Evolutionary conservation across 2,329 filamentous ascomycete species (phyloP), one percentile per base, ranked within the genome.

Genomic region (Cercospora canescens): DNA sequence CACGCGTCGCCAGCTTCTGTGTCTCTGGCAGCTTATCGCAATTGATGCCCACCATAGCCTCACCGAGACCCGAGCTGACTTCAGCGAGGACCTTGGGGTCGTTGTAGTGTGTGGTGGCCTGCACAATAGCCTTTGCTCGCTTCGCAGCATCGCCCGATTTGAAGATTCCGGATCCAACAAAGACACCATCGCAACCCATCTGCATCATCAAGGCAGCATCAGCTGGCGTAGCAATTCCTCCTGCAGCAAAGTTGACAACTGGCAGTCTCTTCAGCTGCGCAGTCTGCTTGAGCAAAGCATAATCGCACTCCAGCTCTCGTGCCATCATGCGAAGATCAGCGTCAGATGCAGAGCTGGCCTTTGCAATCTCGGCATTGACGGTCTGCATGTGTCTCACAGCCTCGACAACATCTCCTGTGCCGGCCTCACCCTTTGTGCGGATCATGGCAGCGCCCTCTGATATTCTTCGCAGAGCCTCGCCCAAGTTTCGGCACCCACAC

Each of bases 141-240:
- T 94, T 92, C 52, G 90, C 88, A 24, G 95, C 91, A 80, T 98
- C 90, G 18, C 94, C 94, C 5, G 89, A 92, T 88, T 98, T 98
- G 88, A 99, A 99, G 80, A 98, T 98, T 30, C 95, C 95, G 65
- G 89, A 93, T 30, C 95, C 95, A 37, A 99, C 95, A 77, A 99
- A 99, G 37, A 99, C 95, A 65, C 95, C 95, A 76, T 99, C 95
- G 77, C 95, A 98, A 67, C 95, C 95, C 70, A 99, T 84, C 85
- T 98, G 94, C 95, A 99, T 99, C 94, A 99, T 92, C 82, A 99
- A 84, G 2, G 95, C 95, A 0, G 95, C 95, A 80, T 99, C 95
- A 0, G 95, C 95, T 0, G 95, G 95, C 1, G 95, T 99, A n/a
- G 95, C 95, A n/a, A 99, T 91, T 65, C 95, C 95, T n/a, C 95